These are phyloP conservation scores for Salix purpurea DNA, from an alignment of 345 rosid genomes.

Conservation along the genomic window DNA sequence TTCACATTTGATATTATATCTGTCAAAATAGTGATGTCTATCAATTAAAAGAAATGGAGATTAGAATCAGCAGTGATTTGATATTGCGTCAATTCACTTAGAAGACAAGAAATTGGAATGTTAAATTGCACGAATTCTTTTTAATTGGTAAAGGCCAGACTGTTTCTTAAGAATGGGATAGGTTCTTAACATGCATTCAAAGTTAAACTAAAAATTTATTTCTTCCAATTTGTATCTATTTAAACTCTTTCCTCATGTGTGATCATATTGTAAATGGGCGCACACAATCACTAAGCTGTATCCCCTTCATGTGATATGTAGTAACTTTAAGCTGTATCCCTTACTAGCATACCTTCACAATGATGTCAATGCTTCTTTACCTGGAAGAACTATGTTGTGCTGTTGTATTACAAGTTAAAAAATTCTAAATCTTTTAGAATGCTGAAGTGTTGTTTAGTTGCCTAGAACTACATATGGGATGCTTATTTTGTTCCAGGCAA, in stretches of 20 bases:
- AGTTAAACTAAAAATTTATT: background rate
- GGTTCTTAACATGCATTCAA: background rate
- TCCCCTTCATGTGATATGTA: background rate
- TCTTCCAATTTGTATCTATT: background rate
- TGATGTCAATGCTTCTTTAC: background rate
- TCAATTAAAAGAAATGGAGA: background rate
- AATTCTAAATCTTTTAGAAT: background rate
- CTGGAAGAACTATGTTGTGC: background rate
- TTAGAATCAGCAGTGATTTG: background rate
- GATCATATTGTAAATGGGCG: background rate
- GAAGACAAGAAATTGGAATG: background rate
- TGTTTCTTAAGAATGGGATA: background rate
- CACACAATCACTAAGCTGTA: background rate
- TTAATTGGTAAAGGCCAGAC: background rate
- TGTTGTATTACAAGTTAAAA: background rate
- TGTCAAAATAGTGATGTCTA: background rate
- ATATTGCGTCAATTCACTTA: background rate
- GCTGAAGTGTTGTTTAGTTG: background rate
- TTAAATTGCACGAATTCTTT: no score
- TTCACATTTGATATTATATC: conserved; percentile 1
- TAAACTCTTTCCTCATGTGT: background rate
- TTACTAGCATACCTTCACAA: background rate
- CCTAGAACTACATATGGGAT: background rate
- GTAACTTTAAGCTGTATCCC: no score
- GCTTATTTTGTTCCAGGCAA: background rate